Conservation (phyloP, 345 rosid genomes). For the Citrus maxima region DNA sequence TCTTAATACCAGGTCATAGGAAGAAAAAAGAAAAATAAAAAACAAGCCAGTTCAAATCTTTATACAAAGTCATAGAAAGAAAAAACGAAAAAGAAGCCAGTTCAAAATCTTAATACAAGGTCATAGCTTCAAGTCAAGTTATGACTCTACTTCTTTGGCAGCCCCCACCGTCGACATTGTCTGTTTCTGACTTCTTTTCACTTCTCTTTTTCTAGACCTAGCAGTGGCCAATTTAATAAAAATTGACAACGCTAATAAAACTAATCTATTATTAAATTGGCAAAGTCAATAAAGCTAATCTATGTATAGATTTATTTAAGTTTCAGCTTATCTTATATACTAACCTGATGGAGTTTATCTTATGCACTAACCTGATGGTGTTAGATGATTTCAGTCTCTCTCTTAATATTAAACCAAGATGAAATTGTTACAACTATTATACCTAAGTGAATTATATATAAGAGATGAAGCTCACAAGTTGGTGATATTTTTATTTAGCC, state of each 20-base stretch:
- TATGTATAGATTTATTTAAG: too few relatives aligned
- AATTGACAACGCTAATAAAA: neutral
- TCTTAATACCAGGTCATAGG: too few relatives aligned
- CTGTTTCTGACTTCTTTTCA: neutral
- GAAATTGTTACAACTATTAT: too few relatives aligned
- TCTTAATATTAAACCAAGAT: neutral
- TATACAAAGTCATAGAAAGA: too few relatives aligned
- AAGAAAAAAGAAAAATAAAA: too few relatives aligned
- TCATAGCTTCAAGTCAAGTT: conserved; percentile 5
- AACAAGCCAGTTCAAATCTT: neutral
- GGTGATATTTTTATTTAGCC: too few relatives aligned
- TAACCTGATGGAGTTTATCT: too few relatives aligned
- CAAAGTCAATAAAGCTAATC: neutral
- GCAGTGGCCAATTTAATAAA: neutral
- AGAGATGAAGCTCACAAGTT: too few relatives aligned
- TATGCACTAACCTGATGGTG: too few relatives aligned
- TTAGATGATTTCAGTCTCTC: neutral
- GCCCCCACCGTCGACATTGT: conserved; percentile 24
- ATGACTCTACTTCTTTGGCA: neutral
- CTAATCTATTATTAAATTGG: too few relatives aligned
- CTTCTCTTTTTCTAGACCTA: neutral
- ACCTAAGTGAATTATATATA: too few relatives aligned
- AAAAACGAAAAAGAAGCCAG: neutral
- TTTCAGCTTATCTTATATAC: neutral
- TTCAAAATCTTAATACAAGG: neutral